These are phyloP conservation scores for Cercospora berteroae DNA, from an alignment of 2,329 filamentous ascomycete species.

Conservation along the genomic window DNA sequence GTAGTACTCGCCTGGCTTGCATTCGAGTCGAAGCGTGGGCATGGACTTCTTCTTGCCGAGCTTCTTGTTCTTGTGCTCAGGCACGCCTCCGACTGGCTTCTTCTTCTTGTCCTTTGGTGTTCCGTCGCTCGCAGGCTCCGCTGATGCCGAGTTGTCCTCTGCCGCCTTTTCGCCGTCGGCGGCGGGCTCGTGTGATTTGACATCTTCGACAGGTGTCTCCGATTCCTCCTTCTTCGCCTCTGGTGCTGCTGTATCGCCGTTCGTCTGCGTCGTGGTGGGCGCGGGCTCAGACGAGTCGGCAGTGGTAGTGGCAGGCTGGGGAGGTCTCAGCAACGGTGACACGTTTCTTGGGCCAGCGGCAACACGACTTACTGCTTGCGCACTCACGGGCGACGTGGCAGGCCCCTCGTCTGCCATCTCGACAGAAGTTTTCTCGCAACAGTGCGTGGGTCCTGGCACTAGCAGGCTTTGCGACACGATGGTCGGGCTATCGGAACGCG, in stretches of 20 bases:
- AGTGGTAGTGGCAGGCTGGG: conserved; percentile 25
- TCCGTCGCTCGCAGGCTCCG: conserved; percentile 23
- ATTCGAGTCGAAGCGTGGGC: conserved; percentile 65
- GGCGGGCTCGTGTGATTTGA: conserved; percentile 29
- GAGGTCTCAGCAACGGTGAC: conserved; percentile 26
- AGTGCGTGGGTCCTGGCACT: conserved; percentile 14
- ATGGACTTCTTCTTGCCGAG: conserved; percentile 82
- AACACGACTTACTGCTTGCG: conserved; percentile 30
- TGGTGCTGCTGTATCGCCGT: conserved; percentile 27
- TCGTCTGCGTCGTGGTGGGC: conserved; percentile 23
- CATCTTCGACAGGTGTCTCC: conserved; percentile 31
- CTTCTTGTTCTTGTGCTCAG: conserved; percentile 73
- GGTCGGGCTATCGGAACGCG: conserved; percentile 22
- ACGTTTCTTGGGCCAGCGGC: conserved; percentile 15
- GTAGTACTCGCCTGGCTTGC: conserved; percentile 86
- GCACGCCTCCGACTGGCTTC: conserved; percentile 63
- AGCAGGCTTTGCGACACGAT: conserved; percentile 30
- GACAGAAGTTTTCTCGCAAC: conserved; percentile 18
- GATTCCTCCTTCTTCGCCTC: conserved; percentile 29
- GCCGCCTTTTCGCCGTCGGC: conserved; percentile 29
- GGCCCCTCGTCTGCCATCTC: conserved; percentile 36
- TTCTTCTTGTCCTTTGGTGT: conserved; percentile 40
- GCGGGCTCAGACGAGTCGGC: conserved; percentile 20
- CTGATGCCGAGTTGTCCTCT: conserved; percentile 26
- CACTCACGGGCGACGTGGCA: conserved; percentile 30